A percentile compares a stretch with the other conserved stretches of the same genome.
phyloP scores from a whole-genome alignment of 1,139 yeast genomes.

The Lodderomyces theae region DNA sequence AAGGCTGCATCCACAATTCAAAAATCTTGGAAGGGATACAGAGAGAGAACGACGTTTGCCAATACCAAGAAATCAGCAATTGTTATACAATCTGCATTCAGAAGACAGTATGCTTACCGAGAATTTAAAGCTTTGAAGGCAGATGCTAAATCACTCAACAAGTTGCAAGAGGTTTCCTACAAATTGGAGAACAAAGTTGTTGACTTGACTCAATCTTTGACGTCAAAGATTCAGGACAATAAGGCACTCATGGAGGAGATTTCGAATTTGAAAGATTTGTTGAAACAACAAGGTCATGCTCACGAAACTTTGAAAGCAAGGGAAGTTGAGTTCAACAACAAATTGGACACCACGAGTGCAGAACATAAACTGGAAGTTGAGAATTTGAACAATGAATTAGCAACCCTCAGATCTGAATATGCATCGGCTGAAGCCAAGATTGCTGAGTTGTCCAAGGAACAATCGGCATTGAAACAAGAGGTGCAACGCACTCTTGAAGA shows the following conservation, averaged over 20 bases:
- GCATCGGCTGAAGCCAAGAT: conserved; percentile 61
- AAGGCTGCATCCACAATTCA: conserved; percentile 72
- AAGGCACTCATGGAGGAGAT: conserved; percentile 66
- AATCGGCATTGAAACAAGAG: conserved; percentile 60
- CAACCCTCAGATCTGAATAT: conserved; percentile 56
- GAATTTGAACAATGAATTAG: conserved; percentile 57
- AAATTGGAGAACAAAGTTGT: conserved; percentile 93
- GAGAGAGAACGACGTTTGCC: conserved; percentile 46
- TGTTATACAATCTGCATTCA: conserved; percentile 70
- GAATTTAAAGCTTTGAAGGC: conserved; percentile 63
- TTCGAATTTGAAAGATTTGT: conserved; percentile 49
- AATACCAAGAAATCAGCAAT: conserved; percentile 53
- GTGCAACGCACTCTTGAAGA: conserved; percentile 61
- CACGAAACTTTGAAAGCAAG: conserved; percentile 56
- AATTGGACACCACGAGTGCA: conserved; percentile 41
- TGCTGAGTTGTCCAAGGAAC: conserved; percentile 62
- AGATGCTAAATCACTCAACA: conserved; percentile 90
- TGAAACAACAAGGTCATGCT: conserved; percentile 57
- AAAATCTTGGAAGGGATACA: conserved; percentile 58
- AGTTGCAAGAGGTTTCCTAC: conserved; percentile 86
- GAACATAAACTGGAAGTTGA: conserved; percentile 53
- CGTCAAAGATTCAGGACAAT: conserved; percentile 77
- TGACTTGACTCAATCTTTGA: conserved; percentile 82
- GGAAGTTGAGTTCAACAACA: conserved; percentile 53
- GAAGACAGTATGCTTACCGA: conserved; percentile 71